Evolutionary conservation across 2,329 filamentous ascomycete species (phyloP), one percentile per base, ranked within the genome.

Genomic region (Parasarocladium wereldwijsianum): DNA sequence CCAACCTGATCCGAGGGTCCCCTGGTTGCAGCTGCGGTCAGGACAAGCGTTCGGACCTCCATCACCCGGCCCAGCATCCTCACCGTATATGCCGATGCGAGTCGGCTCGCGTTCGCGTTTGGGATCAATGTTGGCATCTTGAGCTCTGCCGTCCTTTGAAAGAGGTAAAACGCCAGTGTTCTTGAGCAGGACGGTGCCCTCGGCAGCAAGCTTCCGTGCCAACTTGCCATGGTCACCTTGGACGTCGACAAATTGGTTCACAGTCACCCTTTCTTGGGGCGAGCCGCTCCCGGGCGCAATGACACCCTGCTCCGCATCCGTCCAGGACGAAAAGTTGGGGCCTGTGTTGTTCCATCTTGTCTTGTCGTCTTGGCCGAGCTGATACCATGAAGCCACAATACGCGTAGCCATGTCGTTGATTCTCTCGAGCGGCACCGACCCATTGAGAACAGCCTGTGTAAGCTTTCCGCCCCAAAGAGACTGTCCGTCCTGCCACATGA

Each of bases 351-450:
- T 82, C 33, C 79, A 62, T 13, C 83, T 64, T 2, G 75, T 67
- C 40, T 76, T 60, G 12, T 60, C 39, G 24, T 84, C 80, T 46
- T 93, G 79, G 0, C 82, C 79, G 14, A 90, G 58, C 49, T 90
- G 82, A 46, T 92, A 94, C 79, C 84, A 94, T 0, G 85, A 70
- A 1, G 86, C 86, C 1, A 93, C 83, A 37, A 93, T 72, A 9
- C 86, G 70, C 1, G 82, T 77, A 0, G 71, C 80, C 84, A 93
- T 93, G 45, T 94, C 86, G 39, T 93, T 79, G 10, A 94, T 51
- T 17, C 86, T 66, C 10, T 79, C 72, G 24, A 90, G 56, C 0
- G 86, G 85, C 0, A 94, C 56, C 2, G 83, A 87, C 3, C 76
- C 76, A 40, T 94, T 94, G 17, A 93, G 57, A 2, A 86, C 71